Base-by-base conservation (phyloP, 139 green algal genomes). In the Chlamydomonas sp. region DNA sequence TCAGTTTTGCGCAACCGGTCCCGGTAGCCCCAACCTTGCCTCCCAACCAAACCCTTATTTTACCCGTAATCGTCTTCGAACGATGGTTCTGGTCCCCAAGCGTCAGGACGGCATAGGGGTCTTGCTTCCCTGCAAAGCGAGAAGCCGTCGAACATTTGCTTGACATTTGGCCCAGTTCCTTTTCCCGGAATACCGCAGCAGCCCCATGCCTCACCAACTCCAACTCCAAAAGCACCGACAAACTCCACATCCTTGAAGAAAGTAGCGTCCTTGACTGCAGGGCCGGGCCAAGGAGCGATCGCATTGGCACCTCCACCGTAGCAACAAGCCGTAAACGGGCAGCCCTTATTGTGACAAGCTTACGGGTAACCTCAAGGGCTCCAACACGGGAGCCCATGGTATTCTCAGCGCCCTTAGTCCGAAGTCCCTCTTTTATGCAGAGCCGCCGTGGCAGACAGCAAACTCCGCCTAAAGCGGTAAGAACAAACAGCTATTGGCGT, bases 171-270 rank as follows among this genome's bases (percentile, higher is more conserved):
- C 73, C n/a, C 18, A n/a, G 14, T 66, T 6, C 75, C 75, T 57
- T 12, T 60, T 73, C 63, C 79, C 79, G 79, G 63, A 84, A 84
- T 63, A 63, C 20, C 6, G 20, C 72, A 59, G 49, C 5, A 63
- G 18, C 7, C 74, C 10, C 74, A 78, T 18, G 31, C 73, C 83
- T 87, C 80, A 12, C 83, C 83, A 1, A 87, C n/a, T 12, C 83
- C 83, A 9, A 87, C 72, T 10, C 83, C 83, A 9, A 80, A 62
- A 5, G 80, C 83, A 20, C 83, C 83, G 2, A 87, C 83, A 75
- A 87, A 87, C 73, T 87, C 83, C 14, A 87, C 83, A 80, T 87
- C 83, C 49, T 87, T 87, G 62, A 81, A 12, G 61, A 87, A 87
- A 1, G 61, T 66, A 2, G 83, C 83, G 10, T 62, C 59, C 2